Evolutionary conservation across 768 basidiomycete species (phyloP).

Genomic region (Lyophyllum decastes): DNA sequence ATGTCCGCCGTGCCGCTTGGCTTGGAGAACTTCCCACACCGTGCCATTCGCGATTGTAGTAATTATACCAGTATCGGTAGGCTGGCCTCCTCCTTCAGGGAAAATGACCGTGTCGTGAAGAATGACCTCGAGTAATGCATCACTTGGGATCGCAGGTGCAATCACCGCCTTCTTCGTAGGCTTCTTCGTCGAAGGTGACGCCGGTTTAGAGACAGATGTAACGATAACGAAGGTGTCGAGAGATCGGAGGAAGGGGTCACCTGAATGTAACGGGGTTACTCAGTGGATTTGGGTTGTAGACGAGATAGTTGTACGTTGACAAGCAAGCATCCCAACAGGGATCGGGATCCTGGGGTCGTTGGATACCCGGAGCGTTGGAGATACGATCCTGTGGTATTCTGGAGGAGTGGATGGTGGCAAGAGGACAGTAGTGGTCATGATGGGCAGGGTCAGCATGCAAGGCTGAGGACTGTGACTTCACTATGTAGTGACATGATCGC

Average conservation of each 20-base stretch:
- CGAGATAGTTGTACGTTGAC: conserved; percentile 58
- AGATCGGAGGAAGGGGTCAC: conserved; percentile 67
- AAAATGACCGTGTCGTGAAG: conserved; percentile 80
- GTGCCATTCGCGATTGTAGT: conserved; percentile 44
- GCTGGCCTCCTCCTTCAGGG: conserved; percentile 83
- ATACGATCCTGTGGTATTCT: conserved; percentile 68
- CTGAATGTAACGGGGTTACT: conserved; percentile 33
- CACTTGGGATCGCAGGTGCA: conserved; percentile 41
- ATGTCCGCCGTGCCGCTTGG: conserved; percentile 68
- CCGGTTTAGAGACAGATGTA: conserved; percentile 46
- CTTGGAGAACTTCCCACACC: conserved; percentile 62
- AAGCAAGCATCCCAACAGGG: conserved; percentile 77
- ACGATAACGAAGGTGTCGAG: conserved; percentile 60
- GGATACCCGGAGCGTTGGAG: conserved; percentile 57
- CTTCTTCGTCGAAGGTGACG: conserved; percentile 42
- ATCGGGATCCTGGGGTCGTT: conserved; percentile 49
- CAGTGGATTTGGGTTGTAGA: not conserved
- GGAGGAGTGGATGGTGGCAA: conserved; percentile 46
- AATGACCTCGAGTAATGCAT: conserved; percentile 62
- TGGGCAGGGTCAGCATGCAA: not conserved
- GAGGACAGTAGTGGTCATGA: conserved; percentile 43
- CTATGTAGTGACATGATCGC: not conserved
- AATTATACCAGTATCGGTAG: conserved; percentile 69
- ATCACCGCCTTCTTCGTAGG: conserved; percentile 58
- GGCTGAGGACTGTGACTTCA: not conserved